Evolutionary conservation across 306 rosid species (phyloP).

Genomic region (Hippophae tibetana): DNA sequence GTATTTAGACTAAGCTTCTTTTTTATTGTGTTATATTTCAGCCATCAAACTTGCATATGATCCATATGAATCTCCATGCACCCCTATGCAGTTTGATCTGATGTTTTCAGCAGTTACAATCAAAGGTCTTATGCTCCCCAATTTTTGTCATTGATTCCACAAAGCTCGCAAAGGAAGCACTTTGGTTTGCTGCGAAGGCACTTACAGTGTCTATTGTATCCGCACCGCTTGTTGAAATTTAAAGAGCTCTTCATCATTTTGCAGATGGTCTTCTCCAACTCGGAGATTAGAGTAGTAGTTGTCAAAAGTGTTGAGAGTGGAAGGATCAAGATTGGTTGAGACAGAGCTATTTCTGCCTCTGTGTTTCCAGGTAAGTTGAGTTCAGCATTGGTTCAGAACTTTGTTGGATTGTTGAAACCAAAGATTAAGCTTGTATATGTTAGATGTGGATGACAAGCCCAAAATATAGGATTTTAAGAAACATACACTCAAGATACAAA

Average conservation of each 20-base stretch:
- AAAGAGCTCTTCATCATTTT: conserved; percentile 18
- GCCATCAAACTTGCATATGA: conserved; percentile 8
- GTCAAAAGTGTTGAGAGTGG: conserved; percentile 8
- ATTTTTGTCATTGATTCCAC: conserved; percentile 19
- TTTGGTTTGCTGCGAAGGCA: not conserved
- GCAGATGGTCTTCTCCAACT: not conserved
- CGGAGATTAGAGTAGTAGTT: conserved; percentile 18
- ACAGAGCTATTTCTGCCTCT: not conserved
- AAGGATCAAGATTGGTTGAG: conserved; percentile 2
- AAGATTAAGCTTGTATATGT: not conserved
- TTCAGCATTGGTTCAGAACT: conserved; percentile 11
- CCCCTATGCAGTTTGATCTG: conserved; percentile 13
- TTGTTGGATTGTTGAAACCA: conserved; percentile 4
- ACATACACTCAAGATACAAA: no score
- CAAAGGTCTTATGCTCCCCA: conserved; percentile 17
- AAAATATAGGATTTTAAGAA: no score
- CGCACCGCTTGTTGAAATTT: conserved; percentile 2
- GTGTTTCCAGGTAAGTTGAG: conserved; percentile 6
- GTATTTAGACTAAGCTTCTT: not conserved
- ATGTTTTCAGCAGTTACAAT: conserved; percentile 13
- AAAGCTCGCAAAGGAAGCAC: conserved; percentile 12
- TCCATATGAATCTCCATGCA: conserved; percentile 4
- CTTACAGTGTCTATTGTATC: conserved; percentile 10
- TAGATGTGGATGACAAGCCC: no score
- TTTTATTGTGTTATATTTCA: not conserved